Base-by-base conservation (phyloP, 2,329 filamentous ascomycete genomes). In the Diaporthe sp. region DNA sequence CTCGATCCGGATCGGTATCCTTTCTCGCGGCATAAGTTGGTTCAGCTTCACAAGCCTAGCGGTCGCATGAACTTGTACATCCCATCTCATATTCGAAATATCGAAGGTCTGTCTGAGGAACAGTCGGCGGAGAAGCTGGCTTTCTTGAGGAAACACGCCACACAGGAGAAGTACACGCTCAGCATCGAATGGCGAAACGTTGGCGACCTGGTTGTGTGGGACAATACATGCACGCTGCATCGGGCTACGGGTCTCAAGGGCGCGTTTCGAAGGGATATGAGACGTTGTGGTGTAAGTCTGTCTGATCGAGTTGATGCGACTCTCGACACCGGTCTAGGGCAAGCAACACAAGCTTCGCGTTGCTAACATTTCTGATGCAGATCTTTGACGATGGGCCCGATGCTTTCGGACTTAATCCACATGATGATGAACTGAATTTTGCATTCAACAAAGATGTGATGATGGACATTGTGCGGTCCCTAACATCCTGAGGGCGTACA, bases 21-120 rank as follows among this genome's bases (percentile, higher is more conserved):
- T 30, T 61, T 77, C 82, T 77, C 78, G 30, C 77, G 82, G 15
- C 87, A 88, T 76, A 80, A 80, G 50, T 77, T 88, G 0, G 75
- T 87, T 0, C 86, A 87, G 77, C 78, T 71, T 5, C 87, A 88
- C 64, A 55, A 42, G 61, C 82, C 83, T 0, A 83, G 81, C 12
- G 84, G 83, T 2, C 79, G 86, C 3, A 84, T 82, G 81, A 87
- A 85, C 69, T 58, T 89, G 22, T 88, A 88, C 74, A 80, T 88
- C 38, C 84, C 85, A 0, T 79, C 82, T 7, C 84, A 87, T 75
- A 80, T 83, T 12, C 85, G 87, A 76, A 85, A 86, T 74, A 81
- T 87, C 40, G 85, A 87, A 72, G 79, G 80, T 40, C 25, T 83
- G 58, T 71, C 72, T 45, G 54, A 79, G 15, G 79, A 81, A 57